Evolutionary conservation across 176 grass and related monocot genomes (phyloP), one percentile per base, ranked within the genome.

Genomic region (Juncus effusus): DNA sequence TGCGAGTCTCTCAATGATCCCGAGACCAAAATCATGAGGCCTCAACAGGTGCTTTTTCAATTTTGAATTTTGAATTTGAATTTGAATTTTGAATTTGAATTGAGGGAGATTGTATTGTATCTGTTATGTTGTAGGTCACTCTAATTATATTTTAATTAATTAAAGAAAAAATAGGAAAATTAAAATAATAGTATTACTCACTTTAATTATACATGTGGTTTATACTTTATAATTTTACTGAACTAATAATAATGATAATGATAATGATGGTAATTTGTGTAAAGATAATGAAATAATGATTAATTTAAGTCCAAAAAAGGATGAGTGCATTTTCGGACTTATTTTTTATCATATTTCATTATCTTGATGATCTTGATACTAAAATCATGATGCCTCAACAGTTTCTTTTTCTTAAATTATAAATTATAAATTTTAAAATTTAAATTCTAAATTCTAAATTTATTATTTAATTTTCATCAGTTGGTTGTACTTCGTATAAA

Each of bases 11-110:
- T 97, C 36, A 82, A 97, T 80, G 94, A 97, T 77, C 78, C 83
- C 0, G 94, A 97, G 68, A 89, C 89, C 19, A 97, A 97, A 70
- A 97, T 97, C 63, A 92, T 93, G 80, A 97, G 94, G 78, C 94
- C 94, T 10, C 94, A 93, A 63, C 94, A 97, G 82, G 94, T 97
- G 4, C 78, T 59, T 12, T 19, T 42, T 9, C 4, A 47, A 40
- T 70, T 42, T 56, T 50, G 13, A 42, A 42, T 59, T 44, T 72
- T 4, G 19, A 36, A 50, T 28, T 69, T 10, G 4, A 39, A 4
- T n/a, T n/a, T n/a, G n/a, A n/a, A n/a, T n/a, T n/a, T n/a, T 56
- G 40, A 13, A n/a, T 70, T 55, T 16, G 35, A 7, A 69, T 70
- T 57, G 40, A 12, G 7, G 16, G 47, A 68, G 38, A 51, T 14